Conservation (phyloP, 2,329 filamentous ascomycete genomes). For the Penicillium sp. region DNA sequence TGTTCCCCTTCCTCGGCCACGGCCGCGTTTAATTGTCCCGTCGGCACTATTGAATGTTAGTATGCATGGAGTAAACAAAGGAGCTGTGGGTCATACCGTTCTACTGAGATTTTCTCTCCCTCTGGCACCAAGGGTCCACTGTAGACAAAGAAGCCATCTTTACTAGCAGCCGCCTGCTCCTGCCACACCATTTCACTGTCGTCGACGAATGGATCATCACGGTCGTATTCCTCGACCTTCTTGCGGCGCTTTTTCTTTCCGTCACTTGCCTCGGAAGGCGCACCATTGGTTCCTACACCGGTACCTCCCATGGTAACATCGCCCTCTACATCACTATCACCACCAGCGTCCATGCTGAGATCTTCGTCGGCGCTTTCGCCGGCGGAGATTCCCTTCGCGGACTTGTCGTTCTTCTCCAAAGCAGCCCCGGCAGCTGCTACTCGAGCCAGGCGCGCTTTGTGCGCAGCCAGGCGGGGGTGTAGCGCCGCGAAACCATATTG, state of each 20-base stretch:
- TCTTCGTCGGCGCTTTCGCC: constrained; percentile 79
- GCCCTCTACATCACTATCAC: constrained; percentile 58
- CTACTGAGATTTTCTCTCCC: constrained; percentile 72
- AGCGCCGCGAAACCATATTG: constrained; percentile 93
- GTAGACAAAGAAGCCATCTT: constrained; percentile 98
- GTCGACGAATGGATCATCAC: constrained; percentile 72
- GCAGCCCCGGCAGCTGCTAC: constrained; percentile 88
- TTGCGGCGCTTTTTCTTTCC: constrained; percentile 74
- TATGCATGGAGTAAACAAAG: constrained; percentile 29
- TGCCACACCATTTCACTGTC: constrained; percentile 96
- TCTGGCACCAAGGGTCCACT: constrained; percentile 88
- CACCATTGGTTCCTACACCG: constrained; percentile 58
- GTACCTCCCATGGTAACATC: constrained; percentile 45
- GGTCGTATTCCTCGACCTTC: constrained; percentile 68
- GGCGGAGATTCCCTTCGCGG: constrained; percentile 63
- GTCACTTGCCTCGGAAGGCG: constrained; percentile 56
- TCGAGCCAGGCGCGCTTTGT: constrained; percentile 81
- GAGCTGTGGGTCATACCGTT: constrained; percentile 53
- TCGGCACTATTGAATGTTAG: constrained; percentile 60
- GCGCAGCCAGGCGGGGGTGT: constrained; percentile 86
- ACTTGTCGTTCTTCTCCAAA: constrained; percentile 72
- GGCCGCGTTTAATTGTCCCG: constrained; percentile 66
- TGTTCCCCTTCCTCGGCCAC: constrained; percentile 57
- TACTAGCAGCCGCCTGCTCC: constrained; percentile 88
- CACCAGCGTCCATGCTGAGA: constrained; percentile 88